A percentile compares a stretch with the other conserved stretches of the same genome.
Evolutionary conservation across 169 alveolate genomes (phyloP).

Genomic region (Plasmodium reichenowi): DNA sequence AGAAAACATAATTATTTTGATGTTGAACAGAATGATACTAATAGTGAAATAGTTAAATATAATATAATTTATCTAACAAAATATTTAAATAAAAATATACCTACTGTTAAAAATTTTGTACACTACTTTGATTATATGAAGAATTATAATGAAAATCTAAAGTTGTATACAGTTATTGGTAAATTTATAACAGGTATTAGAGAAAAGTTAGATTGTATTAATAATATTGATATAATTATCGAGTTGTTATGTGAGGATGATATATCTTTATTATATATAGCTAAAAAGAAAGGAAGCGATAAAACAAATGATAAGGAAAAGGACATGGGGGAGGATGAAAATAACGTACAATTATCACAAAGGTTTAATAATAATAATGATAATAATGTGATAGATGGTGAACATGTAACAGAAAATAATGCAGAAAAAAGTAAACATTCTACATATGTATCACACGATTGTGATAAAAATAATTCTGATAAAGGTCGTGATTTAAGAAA

Average conservation of each 20-base stretch:
- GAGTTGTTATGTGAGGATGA: constrained; percentile 59
- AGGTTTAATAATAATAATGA: not conserved
- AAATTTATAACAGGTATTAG: constrained; percentile 62
- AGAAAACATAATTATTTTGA: constrained; percentile 64
- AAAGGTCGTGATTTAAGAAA: constrained; percentile 26
- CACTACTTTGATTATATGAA: constrained; percentile 75
- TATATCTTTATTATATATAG: not conserved
- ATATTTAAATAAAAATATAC: constrained; percentile 65
- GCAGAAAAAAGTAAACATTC: not conserved
- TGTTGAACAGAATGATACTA: constrained; percentile 47
- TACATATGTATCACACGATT: not conserved
- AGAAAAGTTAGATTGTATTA: constrained; percentile 53
- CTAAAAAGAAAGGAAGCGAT: not conserved
- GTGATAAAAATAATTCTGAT: not conserved
- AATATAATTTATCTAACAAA: constrained; percentile 56
- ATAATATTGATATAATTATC: constrained; percentile 37
- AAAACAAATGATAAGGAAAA: not conserved
- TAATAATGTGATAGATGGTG: not conserved
- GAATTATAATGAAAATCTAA: constrained; percentile 73
- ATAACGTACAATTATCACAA: not conserved
- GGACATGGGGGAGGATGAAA: not conserved
- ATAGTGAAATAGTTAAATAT: constrained; percentile 56
- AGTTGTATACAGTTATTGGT: constrained; percentile 60
- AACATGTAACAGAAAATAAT: not conserved
- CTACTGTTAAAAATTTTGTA: constrained; percentile 73